Conservation (phyloP, 768 basidiomycete genomes). For the Pilatotrama ljubarskyi region DNA sequence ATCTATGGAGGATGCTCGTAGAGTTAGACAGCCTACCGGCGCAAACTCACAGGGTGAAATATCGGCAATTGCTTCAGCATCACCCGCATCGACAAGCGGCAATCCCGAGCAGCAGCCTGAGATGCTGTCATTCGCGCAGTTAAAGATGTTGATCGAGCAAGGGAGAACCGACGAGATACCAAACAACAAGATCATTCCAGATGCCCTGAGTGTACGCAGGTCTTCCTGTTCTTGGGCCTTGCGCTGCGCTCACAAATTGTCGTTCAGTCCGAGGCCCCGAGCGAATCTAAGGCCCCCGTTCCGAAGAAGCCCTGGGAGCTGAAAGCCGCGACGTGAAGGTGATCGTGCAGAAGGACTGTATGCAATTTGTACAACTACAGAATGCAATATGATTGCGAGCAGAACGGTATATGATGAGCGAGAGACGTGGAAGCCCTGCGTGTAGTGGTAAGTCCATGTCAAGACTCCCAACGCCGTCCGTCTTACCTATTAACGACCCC, state of each 20-base stretch:
- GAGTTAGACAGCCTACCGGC: not conserved
- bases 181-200: slow-evolving; percentile 72
- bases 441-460: too few species aligned
- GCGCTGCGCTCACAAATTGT: not conserved
- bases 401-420: not conserved
- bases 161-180: slow-evolving; percentile 75
- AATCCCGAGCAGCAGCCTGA: slow-evolving; percentile 36
- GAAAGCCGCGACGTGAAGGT: not conserved
- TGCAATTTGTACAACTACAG: not conserved
- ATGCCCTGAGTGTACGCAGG: slow-evolving; percentile 56
- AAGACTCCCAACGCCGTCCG: too few species aligned
- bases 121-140: slow-evolving; percentile 62
- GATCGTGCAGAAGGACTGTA: not conserved
- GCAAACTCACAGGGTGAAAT: not conserved
- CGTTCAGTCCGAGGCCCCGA: slow-evolving; percentile 54
- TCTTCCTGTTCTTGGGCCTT: not conserved
- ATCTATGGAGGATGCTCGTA: slow-evolving; percentile 30
- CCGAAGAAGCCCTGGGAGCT: slow-evolving; percentile 76
- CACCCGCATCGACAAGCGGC: not conserved
- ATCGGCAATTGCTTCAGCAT: not conserved
- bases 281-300: slow-evolving; percentile 48
- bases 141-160: slow-evolving; percentile 69
- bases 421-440: too few species aligned
- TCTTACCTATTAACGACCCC: too few species aligned
- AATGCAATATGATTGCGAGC: not conserved